These are phyloP conservation scores for Nothophaeocryptopus gaeumannii DNA, from an alignment of 2,329 filamentous ascomycete genomes.

Conservation along the genomic window DNA sequence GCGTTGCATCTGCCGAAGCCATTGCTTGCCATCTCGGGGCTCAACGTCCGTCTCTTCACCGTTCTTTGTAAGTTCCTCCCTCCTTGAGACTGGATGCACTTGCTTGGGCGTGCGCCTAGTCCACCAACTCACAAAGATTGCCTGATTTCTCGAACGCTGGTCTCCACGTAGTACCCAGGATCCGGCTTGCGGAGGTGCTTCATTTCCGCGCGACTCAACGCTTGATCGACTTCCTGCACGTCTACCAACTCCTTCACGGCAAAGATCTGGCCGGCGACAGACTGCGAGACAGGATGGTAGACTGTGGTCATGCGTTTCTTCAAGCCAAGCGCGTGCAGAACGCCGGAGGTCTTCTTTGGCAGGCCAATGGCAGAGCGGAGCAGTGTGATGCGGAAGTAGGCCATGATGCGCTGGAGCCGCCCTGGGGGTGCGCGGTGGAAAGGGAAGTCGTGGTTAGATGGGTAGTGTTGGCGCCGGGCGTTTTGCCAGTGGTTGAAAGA, in stretches of 20 bases:
- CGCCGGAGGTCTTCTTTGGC: slow-evolving; percentile 70
- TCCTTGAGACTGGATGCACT: not conserved
- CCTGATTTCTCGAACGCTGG: slow-evolving; percentile 31
- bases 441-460: not conserved
- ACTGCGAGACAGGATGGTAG: slow-evolving; percentile 78
- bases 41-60: not conserved
- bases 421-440: too few relatives aligned
- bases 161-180: slow-evolving; percentile 77
- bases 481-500: too few relatives aligned
- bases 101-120: not conserved
- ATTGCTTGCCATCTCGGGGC: not conserved
- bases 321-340: slow-evolving; percentile 80
- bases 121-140: slow-evolving; percentile 1
- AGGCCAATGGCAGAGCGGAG: slow-evolving; percentile 87
- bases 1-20: too few relatives aligned
- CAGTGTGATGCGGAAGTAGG: slow-evolving; percentile 85
- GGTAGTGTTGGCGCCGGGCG: not conserved
- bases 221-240: slow-evolving; percentile 70
- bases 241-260: slow-evolving; percentile 88
- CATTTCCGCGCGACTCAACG: slow-evolving; percentile 65
- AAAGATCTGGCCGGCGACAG: slow-evolving; percentile 87
- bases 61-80: not conserved
- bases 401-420: slow-evolving; percentile 53
- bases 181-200: slow-evolving; percentile 71
- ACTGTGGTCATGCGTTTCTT: slow-evolving; percentile 81